phyloP scores from a whole-genome alignment of 148 eudicot genomes.

The Vaccinium darrowii region DNA sequence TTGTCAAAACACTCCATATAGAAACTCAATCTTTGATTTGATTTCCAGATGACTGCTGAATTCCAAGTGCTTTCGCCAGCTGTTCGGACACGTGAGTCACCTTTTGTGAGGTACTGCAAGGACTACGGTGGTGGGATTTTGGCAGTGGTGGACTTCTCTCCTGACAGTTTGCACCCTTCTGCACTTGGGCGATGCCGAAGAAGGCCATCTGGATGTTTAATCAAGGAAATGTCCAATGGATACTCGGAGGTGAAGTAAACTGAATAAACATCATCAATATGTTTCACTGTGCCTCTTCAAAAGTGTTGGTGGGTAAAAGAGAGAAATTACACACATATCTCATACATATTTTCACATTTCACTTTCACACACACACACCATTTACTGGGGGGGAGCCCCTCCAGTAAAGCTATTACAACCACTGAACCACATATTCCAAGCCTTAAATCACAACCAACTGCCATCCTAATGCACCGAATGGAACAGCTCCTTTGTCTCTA shows the following conservation, averaged over 20 bases:
- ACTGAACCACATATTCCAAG: no score
- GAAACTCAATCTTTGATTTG: background rate
- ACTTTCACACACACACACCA: no score
- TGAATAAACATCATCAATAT: background rate
- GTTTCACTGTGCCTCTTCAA: background rate
- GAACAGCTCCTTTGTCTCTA: no score
- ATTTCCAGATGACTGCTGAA: conserved; percentile 48
- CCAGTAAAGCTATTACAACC: no score
- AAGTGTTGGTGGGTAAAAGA: no score
- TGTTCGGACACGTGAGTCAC: conserved; percentile 48
- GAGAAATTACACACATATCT: no score
- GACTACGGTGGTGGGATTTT: conserved; percentile 41
- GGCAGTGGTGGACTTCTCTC: conserved; percentile 59
- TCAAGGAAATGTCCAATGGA: conserved; percentile 51
- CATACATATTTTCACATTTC: no score
- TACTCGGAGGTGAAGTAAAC: conserved; percentile 35
- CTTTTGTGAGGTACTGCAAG: conserved; percentile 43
- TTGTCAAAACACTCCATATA: background rate
- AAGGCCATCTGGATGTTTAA: conserved; percentile 62
- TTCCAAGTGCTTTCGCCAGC: conserved; percentile 50
- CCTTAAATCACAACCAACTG: no score
- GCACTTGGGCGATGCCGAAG: conserved; percentile 24
- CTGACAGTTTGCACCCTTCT: conserved; percentile 33
- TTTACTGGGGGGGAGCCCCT: no score
- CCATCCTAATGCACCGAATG: no score